Evolutionary conservation across 23 red algal species (phyloP), one percentile per base, ranked within the genome.

Genomic region (Gracilaria vermiculophylla): DNA sequence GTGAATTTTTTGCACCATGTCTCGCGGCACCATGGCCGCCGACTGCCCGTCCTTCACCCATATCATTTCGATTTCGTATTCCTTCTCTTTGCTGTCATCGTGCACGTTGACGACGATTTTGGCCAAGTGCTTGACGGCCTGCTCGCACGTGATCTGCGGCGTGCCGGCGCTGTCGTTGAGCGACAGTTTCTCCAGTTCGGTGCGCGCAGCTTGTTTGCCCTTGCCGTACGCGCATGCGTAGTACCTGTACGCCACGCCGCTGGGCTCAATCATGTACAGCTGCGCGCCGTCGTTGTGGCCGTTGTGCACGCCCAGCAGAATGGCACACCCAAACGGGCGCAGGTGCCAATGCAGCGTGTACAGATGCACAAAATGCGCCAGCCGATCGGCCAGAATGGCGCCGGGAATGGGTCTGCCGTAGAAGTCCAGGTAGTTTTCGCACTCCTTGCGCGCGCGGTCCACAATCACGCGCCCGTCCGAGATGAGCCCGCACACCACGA

Each of bases 31-130:
- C 80, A 95, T 62, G 21, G 62, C 55, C 7, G 81, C 81, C 12
- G 50, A 62, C 19, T 60, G 84, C 3, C 87, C 89, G 19, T 88
- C 81, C 21, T 48, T 48, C 4, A 99, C 83, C 93, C 82, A 90
- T 24, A 93, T 77, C 97, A 99, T 99, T 80, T 99, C 97, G n/a
- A 99, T 64, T 79, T 99, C 97, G 77, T 94, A 94, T 32, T 89
- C 88, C 82, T 99, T 99, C 56, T 99, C 97, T 77, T 95, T 99
- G 27, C 74, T 65, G 35, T 94, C 91, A 85, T 99, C 97, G 67
- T 92, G 97, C 2, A 91, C 81, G 20, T 52, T 74, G 32, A 95
- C 85, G 34, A 99, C 76, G 61, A 96, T 92, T 45, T 76, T 89
- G 17, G 97, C 93, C 16, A 99, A 56, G 50, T 95, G 93, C 13